Evolutionary conservation across 1,284 basidiomycete genomes (phyloP).

Genomic region (Microbotryum intermedium): DNA sequence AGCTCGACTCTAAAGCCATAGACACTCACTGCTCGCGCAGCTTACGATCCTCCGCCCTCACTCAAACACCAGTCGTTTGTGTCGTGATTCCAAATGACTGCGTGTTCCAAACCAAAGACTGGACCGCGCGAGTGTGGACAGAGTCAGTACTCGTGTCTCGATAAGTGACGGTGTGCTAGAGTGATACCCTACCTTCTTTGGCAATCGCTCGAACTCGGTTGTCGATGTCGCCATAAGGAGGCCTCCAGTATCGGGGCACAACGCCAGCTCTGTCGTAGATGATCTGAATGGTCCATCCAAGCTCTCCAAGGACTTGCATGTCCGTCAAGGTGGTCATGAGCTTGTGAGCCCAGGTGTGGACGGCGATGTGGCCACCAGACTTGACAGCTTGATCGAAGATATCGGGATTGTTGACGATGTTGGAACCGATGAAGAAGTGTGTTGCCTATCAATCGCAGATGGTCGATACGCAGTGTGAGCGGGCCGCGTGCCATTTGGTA

Average conservation of each 20-base stretch:
- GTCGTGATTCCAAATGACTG: slow-evolving; percentile 71
- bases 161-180: neutral
- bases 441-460: slow-evolving; percentile 44
- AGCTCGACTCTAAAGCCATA: neutral
- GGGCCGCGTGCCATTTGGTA: no score
- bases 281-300: slow-evolving; percentile 74
- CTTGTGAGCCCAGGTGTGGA: slow-evolving; percentile 55
- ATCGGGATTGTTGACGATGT: slow-evolving; percentile 53
- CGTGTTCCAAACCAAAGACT: slow-evolving; percentile 46
- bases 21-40: no score
- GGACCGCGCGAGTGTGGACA: slow-evolving; percentile 30
- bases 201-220: slow-evolving; percentile 34
- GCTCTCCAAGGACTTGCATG: slow-evolving; percentile 59
- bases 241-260: slow-evolving; percentile 34
- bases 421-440: slow-evolving; percentile 72
- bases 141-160: neutral
- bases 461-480: no score
- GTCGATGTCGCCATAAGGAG: slow-evolving; percentile 69
- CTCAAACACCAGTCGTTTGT: slow-evolving; percentile 26
- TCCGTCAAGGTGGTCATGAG: slow-evolving; percentile 71
- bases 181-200: slow-evolving; percentile 1
- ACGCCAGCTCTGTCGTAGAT: slow-evolving; percentile 52
- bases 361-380: slow-evolving; percentile 26
- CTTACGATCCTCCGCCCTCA: neutral
- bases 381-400: slow-evolving; percentile 32